phyloP scores from a whole-genome alignment of 176 grass and related monocot genomes.

The Zizania latifolia region DNA sequence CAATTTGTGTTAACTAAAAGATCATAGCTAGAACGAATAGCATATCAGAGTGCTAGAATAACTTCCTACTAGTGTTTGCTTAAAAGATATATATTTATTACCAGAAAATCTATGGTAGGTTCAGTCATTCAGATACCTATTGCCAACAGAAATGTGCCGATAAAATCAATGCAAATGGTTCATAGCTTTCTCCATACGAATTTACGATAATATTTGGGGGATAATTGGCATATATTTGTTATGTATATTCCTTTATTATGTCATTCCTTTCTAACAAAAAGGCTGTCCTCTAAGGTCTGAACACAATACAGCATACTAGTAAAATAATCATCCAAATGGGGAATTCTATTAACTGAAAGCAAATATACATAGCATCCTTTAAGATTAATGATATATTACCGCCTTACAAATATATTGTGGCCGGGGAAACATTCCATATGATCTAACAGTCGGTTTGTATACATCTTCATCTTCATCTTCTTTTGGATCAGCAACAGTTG shows the following conservation, averaged over 20 bases:
- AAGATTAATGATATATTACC: conserved; percentile 32
- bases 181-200: not conserved
- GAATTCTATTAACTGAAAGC: not conserved
- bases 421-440: conserved; percentile 50
- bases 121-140: not conserved
- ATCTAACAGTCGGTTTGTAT: conserved; percentile 40
- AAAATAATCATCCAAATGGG: not conserved
- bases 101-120: not conserved
- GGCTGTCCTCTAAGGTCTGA: not conserved
- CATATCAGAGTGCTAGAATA: not conserved
- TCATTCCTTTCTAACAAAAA: not conserved
- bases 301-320: not conserved
- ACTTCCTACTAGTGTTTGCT: not conserved
- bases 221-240: not conserved
- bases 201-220: not conserved
- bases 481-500: conserved; percentile 19
- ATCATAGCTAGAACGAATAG: not conserved
- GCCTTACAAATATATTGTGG: conserved; percentile 53
- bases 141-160: not conserved
- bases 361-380: not conserved
- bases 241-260: not conserved
- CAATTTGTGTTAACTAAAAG: not conserved
- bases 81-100: not conserved
- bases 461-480: conserved; percentile 18
- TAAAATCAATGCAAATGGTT: not conserved